Evolutionary conservation across 2,329 filamentous ascomycete species (phyloP).

Genomic region (Hypomyces perniciosus): DNA sequence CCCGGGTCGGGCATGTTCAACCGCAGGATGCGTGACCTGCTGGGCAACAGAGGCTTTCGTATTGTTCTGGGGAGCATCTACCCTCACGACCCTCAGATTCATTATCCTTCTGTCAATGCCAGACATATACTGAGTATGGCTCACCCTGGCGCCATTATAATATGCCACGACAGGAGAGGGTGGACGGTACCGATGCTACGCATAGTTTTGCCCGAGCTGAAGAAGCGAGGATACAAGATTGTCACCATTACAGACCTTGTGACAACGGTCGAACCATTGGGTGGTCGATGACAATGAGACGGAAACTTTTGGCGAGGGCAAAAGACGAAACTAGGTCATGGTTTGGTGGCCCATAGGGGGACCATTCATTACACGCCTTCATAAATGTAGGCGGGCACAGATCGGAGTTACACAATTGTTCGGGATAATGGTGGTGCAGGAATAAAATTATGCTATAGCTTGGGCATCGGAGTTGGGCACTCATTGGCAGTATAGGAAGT

Average conservation of each 20-base stretch:
- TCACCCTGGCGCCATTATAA: slow-evolving; percentile 68
- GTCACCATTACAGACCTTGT: slow-evolving; percentile 67
- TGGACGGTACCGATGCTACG: slow-evolving; percentile 79
- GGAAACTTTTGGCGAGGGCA: neutral
- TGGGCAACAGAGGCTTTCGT: slow-evolving; percentile 58
- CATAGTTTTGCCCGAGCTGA: slow-evolving; percentile 66
- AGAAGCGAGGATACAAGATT: slow-evolving; percentile 61
- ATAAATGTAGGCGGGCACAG: neutral
- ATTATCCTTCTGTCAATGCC: slow-evolving; percentile 63
- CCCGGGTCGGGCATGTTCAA: slow-evolving; percentile 84
- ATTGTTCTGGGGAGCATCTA: slow-evolving; percentile 81
- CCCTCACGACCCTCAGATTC: slow-evolving; percentile 85
- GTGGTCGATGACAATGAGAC: slow-evolving; percentile 15
- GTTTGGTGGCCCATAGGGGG: neutral
- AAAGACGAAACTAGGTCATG: neutral
- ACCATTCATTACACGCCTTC: too few species aligned
- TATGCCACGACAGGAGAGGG: slow-evolving; percentile 77
- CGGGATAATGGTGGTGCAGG: too few species aligned
- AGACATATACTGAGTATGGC: slow-evolving; percentile 76
- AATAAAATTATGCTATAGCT: too few species aligned
- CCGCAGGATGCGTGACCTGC: slow-evolving; percentile 56
- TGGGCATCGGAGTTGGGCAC: slow-evolving; percentile 9
- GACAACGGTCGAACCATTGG: slow-evolving; percentile 27
- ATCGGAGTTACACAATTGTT: too few species aligned
- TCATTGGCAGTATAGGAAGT: neutral